phyloP scores from a whole-genome alignment of 1,139 yeast species.

The Geotrichum candidum region DNA sequence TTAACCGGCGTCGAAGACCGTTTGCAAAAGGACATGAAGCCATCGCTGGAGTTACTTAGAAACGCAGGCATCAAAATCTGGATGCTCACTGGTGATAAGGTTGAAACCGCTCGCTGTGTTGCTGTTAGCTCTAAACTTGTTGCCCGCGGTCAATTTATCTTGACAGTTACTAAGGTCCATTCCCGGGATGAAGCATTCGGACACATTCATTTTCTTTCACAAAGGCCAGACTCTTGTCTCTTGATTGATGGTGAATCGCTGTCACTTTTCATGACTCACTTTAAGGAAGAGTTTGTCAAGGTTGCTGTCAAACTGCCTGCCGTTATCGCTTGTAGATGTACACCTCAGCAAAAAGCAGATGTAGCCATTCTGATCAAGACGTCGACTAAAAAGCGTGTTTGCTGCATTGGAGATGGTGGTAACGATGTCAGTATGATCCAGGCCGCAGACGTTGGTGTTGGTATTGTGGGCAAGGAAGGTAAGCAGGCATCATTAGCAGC shows the following conservation, averaged over 20 bases:
- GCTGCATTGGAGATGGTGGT: conserved; percentile 99
- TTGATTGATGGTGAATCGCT: conserved; percentile 93
- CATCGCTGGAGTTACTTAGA: conserved; percentile 83
- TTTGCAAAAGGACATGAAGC: conserved; percentile 82
- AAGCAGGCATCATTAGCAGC: conserved; percentile 96
- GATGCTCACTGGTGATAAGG: conserved; percentile 99
- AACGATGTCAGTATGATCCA: conserved; percentile 99
- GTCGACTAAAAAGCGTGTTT: conserved; percentile 79
- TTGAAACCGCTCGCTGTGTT: conserved; percentile 96
- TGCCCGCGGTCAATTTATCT: conserved; percentile 89
- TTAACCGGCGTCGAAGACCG: conserved; percentile 97
- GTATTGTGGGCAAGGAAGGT: conserved; percentile 98
- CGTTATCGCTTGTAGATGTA: conserved; percentile 95
- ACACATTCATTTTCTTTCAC: conserved; percentile 63
- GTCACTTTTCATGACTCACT: conserved; percentile 57
- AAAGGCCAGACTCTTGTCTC: conserved; percentile 67
- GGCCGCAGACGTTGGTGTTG: conserved; percentile 97
- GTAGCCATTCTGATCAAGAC: conserved; percentile 75
- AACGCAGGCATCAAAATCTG: conserved; percentile 97
- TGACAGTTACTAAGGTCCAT: conserved; percentile 62
- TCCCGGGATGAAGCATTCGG: conserved; percentile 49
- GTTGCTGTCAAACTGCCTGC: conserved; percentile 77
- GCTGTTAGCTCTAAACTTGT: conserved; percentile 90
- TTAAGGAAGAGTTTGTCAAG: conserved; percentile 64
- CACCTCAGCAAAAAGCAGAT: conserved; percentile 98